Evolutionary conservation across 2,329 filamentous ascomycete genomes (phyloP).

Genomic region (Dothistroma septosporum): DNA sequence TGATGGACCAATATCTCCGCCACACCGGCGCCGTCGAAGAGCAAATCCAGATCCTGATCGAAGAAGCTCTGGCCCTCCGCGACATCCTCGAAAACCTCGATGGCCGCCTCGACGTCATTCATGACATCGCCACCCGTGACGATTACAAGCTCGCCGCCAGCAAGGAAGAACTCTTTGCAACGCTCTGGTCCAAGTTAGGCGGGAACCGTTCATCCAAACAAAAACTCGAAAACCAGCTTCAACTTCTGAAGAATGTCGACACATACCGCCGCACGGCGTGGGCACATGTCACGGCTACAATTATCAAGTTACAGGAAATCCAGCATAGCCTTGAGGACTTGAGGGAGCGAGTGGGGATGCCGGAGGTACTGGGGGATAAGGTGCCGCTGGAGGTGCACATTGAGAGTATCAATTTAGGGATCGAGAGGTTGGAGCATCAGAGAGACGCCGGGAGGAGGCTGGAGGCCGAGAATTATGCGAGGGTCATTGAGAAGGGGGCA

Average conservation of each 20-base stretch:
- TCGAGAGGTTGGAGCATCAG: slow-evolving; percentile 66
- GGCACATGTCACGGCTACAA: slow-evolving; percentile 62
- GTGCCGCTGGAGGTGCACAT: slow-evolving; percentile 71
- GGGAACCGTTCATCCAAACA: slow-evolving; percentile 60
- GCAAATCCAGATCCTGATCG: slow-evolving; percentile 63
- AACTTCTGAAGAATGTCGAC: slow-evolving; percentile 62
- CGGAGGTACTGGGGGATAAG: slow-evolving; percentile 54
- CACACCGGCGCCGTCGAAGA: slow-evolving; percentile 68
- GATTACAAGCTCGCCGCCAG: slow-evolving; percentile 55
- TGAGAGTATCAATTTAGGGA: slow-evolving; percentile 66
- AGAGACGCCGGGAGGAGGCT: slow-evolving; percentile 47
- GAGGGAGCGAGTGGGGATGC: slow-evolving; percentile 64
- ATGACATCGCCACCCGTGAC: slow-evolving; percentile 63
- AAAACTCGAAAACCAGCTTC: slow-evolving; percentile 60
- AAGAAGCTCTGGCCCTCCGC: slow-evolving; percentile 66
- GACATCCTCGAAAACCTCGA: slow-evolving; percentile 64
- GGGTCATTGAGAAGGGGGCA: slow-evolving; percentile 23
- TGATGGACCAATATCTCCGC: slow-evolving; percentile 70
- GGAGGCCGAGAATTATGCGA: slow-evolving; percentile 27
- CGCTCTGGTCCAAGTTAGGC: slow-evolving; percentile 71
- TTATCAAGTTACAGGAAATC: slow-evolving; percentile 71
- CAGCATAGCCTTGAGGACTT: slow-evolving; percentile 67
- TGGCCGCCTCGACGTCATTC: slow-evolving; percentile 64
- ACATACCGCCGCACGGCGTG: slow-evolving; percentile 62
- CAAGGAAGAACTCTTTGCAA: slow-evolving; percentile 63